Percentiles rank a stretch among this genome's conserved stretches.
These are phyloP conservation scores for Rhododendron henanense DNA, from an alignment of 148 eudicot species.

Conservation along the genomic window DNA sequence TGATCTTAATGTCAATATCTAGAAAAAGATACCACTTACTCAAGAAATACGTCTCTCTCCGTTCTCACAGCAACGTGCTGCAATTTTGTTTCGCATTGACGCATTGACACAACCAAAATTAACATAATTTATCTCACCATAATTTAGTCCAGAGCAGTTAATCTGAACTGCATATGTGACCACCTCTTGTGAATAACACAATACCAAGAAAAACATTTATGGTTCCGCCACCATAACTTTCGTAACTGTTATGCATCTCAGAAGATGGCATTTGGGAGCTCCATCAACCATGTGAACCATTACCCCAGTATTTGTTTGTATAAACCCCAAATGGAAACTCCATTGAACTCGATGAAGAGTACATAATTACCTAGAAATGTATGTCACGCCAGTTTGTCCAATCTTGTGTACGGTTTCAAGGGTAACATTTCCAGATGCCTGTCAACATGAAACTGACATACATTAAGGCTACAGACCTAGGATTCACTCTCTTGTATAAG, in stretches of 20 bases:
- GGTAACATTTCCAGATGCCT: constrained; percentile 98
- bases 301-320: not conserved
- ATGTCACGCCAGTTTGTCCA: constrained; percentile 88
- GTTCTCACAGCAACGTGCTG: not conserved
- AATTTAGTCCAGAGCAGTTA: not conserved
- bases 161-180: not conserved
- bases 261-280: constrained; percentile 3
- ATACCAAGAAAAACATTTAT: not conserved
- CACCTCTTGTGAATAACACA: not conserved
- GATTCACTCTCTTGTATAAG: not conserved
- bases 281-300: not conserved
- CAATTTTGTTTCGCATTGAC: not conserved
- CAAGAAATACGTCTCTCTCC: not conserved
- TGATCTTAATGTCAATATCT: not conserved
- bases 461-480: not conserved
- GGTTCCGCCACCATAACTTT: not conserved
- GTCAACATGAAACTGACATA: constrained; percentile 19
- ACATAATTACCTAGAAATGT: constrained; percentile 67
- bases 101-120: not conserved
- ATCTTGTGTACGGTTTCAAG: constrained; percentile 76
- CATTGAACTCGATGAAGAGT: not conserved
- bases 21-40: not conserved
- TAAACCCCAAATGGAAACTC: not conserved
- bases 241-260: not conserved
- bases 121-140: not conserved